phyloP scores from a whole-genome alignment of 148 eudicot species.

The Chenopodium album region DNA sequence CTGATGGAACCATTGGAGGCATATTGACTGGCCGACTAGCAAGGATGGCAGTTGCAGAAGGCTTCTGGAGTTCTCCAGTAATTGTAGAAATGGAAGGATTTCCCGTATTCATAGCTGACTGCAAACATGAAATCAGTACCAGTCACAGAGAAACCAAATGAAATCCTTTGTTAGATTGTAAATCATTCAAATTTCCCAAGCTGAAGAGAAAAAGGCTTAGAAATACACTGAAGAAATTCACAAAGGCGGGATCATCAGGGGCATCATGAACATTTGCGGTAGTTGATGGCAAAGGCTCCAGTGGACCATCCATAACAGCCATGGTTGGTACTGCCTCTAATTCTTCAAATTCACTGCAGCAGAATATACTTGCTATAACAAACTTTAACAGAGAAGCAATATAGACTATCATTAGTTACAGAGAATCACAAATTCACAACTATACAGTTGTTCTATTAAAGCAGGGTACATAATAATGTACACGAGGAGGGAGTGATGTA shows the following conservation, averaged over 20 bases:
- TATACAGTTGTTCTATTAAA: neutral
- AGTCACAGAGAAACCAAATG: neutral
- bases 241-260: constrained; percentile 60
- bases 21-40: constrained; percentile 38
- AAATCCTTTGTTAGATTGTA: neutral
- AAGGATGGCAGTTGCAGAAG: constrained; percentile 35
- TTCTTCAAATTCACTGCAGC: constrained; percentile 76
- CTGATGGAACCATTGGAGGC: constrained; percentile 37
- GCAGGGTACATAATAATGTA: neutral
- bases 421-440: too few species aligned
- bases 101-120: constrained; percentile 61
- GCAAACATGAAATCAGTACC: constrained; percentile 34
- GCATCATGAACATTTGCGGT: constrained; percentile 44
- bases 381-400: neutral
- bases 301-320: constrained; percentile 85
- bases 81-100: constrained; percentile 46
- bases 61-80: constrained; percentile 42
- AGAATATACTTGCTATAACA: neutral
- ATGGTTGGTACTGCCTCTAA: constrained; percentile 74
- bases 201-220: neutral
- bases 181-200: neutral
- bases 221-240: constrained; percentile 75
- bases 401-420: too few species aligned
- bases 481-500: neutral
- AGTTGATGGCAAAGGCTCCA: constrained; percentile 63